phyloP scores from a whole-genome alignment of 345 rosid species.

The Brassica rapa region DNA sequence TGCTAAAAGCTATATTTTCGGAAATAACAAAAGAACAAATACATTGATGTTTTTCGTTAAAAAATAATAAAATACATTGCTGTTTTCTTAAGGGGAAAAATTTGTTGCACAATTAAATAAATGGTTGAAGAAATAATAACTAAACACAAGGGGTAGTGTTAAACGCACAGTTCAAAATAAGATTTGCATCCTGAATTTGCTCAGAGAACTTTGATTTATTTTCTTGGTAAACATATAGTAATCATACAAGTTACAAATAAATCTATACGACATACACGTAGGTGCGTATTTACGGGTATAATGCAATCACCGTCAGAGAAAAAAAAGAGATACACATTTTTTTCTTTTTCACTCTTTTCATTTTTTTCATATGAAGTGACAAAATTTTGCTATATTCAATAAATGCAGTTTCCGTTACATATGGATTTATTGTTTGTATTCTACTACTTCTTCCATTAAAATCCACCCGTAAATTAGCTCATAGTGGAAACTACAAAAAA shows the following conservation, averaged over 20 bases:
- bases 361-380: slow-evolving; percentile 17
- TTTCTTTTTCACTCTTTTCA: background rate
- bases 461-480: background rate
- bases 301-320: slow-evolving; percentile 17
- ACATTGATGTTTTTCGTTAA: background rate
- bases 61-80: background rate
- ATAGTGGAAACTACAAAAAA: background rate
- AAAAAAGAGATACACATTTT: background rate
- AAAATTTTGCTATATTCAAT: slow-evolving; percentile 3
- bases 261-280: slow-evolving; percentile 11
- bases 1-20: background rate
- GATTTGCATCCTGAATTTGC: background rate
- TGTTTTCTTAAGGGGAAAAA: background rate
- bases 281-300: slow-evolving; percentile 13
- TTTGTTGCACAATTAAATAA: background rate
- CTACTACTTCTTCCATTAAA: background rate
- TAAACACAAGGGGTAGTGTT: background rate
- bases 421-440: slow-evolving; percentile 17
- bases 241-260: slow-evolving; percentile 6
- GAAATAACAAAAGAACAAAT: background rate
- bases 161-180: background rate
- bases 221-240: background rate
- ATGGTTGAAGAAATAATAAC: background rate
- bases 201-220: slow-evolving; percentile 1
- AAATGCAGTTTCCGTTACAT: slow-evolving; percentile 24